Conservation (phyloP, 208 protist species). For the Trypanosomatidae sp. region DNA sequence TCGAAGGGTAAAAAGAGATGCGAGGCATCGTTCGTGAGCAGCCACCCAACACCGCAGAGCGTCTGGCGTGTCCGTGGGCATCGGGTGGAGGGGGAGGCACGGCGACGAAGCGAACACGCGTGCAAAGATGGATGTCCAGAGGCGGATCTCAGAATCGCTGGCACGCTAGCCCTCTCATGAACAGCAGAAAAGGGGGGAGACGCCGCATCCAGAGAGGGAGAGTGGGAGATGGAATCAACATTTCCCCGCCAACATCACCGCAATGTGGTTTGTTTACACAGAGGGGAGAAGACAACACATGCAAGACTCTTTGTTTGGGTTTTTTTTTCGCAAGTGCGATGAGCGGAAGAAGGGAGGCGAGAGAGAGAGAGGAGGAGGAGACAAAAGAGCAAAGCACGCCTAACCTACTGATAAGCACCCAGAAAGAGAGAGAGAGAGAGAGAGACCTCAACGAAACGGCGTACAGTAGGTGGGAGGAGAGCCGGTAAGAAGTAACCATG, state of each 20-base stretch:
- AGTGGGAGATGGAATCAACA: not conserved
- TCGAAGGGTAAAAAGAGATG: constrained; percentile 4
- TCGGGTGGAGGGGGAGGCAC: not conserved
- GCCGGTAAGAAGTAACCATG: not conserved
- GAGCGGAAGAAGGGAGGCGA: not conserved
- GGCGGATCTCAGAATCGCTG: not conserved
- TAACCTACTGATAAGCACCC: not conserved
- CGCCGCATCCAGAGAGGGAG: not conserved
- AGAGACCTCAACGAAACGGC: not conserved
- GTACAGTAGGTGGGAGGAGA: not conserved
- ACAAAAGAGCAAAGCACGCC: not conserved
- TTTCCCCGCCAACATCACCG: not conserved
- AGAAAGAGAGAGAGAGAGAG: not conserved
- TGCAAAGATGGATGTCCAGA: not conserved
- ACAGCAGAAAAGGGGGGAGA: not conserved
- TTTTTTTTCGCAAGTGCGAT: not conserved
- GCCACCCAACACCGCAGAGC: not conserved
- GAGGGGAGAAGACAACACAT: not conserved
- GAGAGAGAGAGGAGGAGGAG: not conserved
- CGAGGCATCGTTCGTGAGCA: not conserved
- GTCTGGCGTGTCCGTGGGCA: not conserved
- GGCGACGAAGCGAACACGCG: not conserved
- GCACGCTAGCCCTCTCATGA: not conserved
- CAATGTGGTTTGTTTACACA: not conserved
- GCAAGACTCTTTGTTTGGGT: not conserved